phyloP scores from a whole-genome alignment of 2,329 filamentous ascomycete genomes.

The Harringtonia lauricola region DNA sequence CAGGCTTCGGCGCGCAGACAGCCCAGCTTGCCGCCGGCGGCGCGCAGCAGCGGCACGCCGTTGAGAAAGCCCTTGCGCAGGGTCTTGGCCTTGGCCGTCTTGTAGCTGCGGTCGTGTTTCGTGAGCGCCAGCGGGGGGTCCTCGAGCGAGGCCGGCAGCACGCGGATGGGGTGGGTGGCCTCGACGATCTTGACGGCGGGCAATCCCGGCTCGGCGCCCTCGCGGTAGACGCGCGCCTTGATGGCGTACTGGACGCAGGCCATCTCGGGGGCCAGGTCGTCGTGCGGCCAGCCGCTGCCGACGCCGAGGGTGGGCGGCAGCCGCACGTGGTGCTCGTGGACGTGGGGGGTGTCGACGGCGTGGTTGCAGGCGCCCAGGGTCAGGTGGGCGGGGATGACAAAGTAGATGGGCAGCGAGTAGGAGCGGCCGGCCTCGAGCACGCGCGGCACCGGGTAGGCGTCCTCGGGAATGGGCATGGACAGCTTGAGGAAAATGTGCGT shows the following conservation, averaged over 20 bases:
- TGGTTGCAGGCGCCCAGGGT: constrained; percentile 47
- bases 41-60: constrained; percentile 13
- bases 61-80: constrained; percentile 40
- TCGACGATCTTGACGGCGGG: constrained; percentile 16
- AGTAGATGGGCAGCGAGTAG: constrained; percentile 46
- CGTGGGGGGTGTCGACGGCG: constrained; percentile 27
- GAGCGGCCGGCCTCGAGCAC: constrained; percentile 35
- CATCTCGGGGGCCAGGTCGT: constrained; percentile 46
- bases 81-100: constrained; percentile 37
- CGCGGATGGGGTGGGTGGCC: constrained; percentile 28
- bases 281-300: constrained; percentile 33
- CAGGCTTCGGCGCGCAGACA: constrained; percentile 31
- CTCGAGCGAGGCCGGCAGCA: constrained; percentile 39
- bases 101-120: constrained; percentile 35
- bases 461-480: constrained; percentile 39
- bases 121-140: constrained; percentile 40
- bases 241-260: constrained; percentile 40
- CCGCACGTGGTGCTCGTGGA: constrained; percentile 40
- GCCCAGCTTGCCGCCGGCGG: constrained; percentile 30
- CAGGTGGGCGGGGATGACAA: constrained; percentile 46
- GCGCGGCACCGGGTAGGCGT: constrained; percentile 32
- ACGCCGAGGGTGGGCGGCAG: constrained; percentile 36
- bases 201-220: constrained; percentile 1
- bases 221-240: constrained; percentile 31
- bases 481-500: constrained; percentile 45